These are phyloP conservation scores for Carex pumila DNA, from an alignment of 176 grass and related monocot genomes.

Conservation along the genomic window DNA sequence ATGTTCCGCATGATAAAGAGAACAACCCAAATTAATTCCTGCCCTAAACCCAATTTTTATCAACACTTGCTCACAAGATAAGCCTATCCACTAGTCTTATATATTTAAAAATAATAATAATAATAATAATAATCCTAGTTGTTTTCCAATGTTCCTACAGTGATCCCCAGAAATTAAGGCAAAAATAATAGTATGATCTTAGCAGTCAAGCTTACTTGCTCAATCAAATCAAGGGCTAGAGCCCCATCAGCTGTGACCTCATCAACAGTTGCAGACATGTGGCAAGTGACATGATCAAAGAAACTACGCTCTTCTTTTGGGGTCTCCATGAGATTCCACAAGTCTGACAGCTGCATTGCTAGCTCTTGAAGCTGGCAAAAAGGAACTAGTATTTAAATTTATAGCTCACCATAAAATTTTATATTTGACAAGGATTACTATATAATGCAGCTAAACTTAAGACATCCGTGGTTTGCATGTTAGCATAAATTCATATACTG, in stretches of 20 bases:
- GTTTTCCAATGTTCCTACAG: neutral
- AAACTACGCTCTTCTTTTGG: conserved; percentile 65
- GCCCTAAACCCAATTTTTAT: neutral
- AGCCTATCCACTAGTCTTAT: too few relatives aligned
- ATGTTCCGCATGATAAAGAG: neutral
- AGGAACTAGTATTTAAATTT: neutral
- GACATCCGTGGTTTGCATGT: neutral
- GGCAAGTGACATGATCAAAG: conserved; percentile 92
- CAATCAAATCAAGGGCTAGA: conserved; percentile 90
- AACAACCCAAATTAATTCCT: neutral
- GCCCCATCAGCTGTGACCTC: conserved; percentile 79
- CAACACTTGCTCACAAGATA: too few relatives aligned
- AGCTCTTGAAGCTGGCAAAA: conserved; percentile 89
- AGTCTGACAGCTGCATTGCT: conserved; percentile 80
- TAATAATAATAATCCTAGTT: neutral
- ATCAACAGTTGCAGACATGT: conserved; percentile 68
- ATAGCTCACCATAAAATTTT: neutral
- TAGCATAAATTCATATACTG: neutral
- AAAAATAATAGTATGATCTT: neutral
- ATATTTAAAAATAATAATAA: neutral
- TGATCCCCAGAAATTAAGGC: neutral
- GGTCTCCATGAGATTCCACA: conserved; percentile 99
- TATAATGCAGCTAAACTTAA: neutral
- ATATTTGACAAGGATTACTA: neutral
- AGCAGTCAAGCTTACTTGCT: conserved; percentile 53